phyloP scores from a whole-genome alignment of 129 eudicot genomes.

The Centrapalus pauciflorus region DNA sequence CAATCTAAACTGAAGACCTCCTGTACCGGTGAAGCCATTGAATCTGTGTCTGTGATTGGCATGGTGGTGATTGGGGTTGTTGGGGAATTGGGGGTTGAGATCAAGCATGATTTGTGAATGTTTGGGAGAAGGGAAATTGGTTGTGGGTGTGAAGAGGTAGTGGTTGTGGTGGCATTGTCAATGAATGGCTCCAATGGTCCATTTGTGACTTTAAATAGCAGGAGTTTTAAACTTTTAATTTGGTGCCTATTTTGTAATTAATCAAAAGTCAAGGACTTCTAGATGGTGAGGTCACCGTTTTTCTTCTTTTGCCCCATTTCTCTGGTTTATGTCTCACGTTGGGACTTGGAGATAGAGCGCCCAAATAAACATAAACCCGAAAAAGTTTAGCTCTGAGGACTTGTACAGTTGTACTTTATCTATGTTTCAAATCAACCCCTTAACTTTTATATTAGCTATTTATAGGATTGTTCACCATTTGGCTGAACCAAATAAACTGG shows the following conservation, averaged over 20 bases:
- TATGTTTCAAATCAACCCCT: not conserved
- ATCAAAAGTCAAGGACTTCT: slow-evolving; percentile 50
- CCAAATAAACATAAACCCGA: too few species aligned
- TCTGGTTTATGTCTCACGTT: slow-evolving; percentile 13
- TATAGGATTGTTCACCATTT: too few species aligned
- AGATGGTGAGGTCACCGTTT: slow-evolving; percentile 27
- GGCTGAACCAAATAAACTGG: too few species aligned
- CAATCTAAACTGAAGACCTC: slow-evolving; percentile 37
- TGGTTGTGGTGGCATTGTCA: slow-evolving; percentile 34
- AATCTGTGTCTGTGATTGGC: slow-evolving; percentile 12
- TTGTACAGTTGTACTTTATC: not conserved
- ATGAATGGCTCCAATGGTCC: slow-evolving; percentile 23
- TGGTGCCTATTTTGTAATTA: slow-evolving; percentile 11
- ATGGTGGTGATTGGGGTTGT: slow-evolving; percentile 16
- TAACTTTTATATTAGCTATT: too few species aligned
- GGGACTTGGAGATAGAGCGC: not conserved
- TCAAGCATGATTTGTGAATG: slow-evolving; percentile 35
- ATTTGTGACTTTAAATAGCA: slow-evolving; percentile 35
- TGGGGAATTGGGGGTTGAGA: slow-evolving; percentile 25
- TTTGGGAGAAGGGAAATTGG: not conserved
- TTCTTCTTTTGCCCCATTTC: not conserved
- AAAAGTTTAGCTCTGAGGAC: not conserved
- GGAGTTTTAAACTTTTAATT: slow-evolving; percentile 19
- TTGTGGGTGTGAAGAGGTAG: slow-evolving; percentile 15
- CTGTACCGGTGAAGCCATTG: not conserved